Conservation (phyloP, 148 eudicot genomes). For the Arbutus unedo region DNA sequence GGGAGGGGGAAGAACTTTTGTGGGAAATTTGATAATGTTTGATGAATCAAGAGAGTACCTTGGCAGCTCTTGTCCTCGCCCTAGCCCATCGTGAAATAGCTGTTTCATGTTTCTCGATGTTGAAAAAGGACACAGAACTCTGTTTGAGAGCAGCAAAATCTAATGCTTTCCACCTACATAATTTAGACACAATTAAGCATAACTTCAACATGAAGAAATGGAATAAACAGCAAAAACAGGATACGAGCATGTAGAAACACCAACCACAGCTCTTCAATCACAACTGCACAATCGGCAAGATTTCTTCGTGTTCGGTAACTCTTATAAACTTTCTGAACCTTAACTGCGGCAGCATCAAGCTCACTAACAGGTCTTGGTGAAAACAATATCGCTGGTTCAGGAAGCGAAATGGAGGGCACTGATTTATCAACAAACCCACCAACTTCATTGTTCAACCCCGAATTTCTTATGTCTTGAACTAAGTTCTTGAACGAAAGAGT, state of each 20-base stretch:
- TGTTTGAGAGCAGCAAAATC: constrained; percentile 76
- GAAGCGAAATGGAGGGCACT: constrained; percentile 48
- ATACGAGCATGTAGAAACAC: constrained; percentile 20
- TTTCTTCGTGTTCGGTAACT: constrained; percentile 81
- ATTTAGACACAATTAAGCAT: constrained; percentile 1
- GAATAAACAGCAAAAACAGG: not conserved
- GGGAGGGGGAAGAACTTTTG: not conserved
- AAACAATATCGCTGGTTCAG: constrained; percentile 61
- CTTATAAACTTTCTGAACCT: constrained; percentile 83
- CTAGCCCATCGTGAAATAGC: constrained; percentile 84
- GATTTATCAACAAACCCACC: constrained; percentile 38
- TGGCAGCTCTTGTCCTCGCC: constrained; percentile 80
- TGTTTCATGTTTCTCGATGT: constrained; percentile 65
- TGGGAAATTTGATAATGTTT: not conserved
- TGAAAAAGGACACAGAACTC: constrained; percentile 75
- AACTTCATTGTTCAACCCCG: constrained; percentile 22
- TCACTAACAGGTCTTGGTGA: constrained; percentile 77
- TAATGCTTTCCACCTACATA: constrained; percentile 83
- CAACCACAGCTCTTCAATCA: constrained; percentile 79
- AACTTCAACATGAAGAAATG: not conserved
- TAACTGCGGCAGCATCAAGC: constrained; percentile 86
- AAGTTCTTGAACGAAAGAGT: constrained; percentile 60
- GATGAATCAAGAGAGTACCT: constrained; percentile 33
- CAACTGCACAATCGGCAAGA: constrained; percentile 93
- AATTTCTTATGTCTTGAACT: constrained; percentile 28